A percentile compares a stretch with the other conserved stretches of the same genome.
Evolutionary conservation across 2,329 filamentous ascomycete species (phyloP).

Genomic region (Rasamsonia emersonii): DNA sequence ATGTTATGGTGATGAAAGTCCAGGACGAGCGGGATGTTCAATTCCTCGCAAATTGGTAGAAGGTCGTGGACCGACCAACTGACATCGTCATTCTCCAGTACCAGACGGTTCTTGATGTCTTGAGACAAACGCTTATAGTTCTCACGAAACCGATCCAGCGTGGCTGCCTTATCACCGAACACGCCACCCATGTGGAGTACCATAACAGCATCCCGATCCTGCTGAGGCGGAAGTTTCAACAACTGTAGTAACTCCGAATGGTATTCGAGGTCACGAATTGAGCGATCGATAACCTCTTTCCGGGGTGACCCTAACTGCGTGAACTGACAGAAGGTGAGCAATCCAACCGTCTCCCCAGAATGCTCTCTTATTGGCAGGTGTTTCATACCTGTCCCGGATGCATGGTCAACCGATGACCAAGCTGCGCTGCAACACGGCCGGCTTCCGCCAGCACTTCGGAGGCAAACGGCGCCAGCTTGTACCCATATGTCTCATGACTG

Average conservation of each 20-base stretch:
- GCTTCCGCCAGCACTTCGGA: slow-evolving; percentile 66
- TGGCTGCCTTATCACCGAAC: slow-evolving; percentile 77
- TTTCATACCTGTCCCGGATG: slow-evolving; percentile 66
- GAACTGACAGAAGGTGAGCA: slow-evolving; percentile 44
- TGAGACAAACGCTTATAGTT: slow-evolving; percentile 62
- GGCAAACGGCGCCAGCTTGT: slow-evolving; percentile 75
- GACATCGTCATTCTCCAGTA: slow-evolving; percentile 92
- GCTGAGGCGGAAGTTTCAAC: slow-evolving; percentile 66
- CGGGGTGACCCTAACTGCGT: slow-evolving; percentile 84
- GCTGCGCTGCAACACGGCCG: slow-evolving; percentile 65
- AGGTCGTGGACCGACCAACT: slow-evolving; percentile 88
- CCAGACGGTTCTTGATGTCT: slow-evolving; percentile 68
- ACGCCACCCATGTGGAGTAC: slow-evolving; percentile 88
- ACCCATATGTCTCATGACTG: slow-evolving; percentile 78
- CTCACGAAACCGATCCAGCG: slow-evolving; percentile 65
- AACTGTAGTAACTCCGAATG: slow-evolving; percentile 78
- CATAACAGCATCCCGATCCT: slow-evolving; percentile 82
- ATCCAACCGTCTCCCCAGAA: too few species aligned
- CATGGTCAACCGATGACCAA: slow-evolving; percentile 78
- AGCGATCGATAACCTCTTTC: slow-evolving; percentile 63
- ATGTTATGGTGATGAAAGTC: slow-evolving; percentile 98
- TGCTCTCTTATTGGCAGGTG: neutral
- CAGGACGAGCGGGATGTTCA: slow-evolving; percentile 87
- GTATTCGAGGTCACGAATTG: slow-evolving; percentile 76
- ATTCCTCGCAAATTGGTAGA: slow-evolving; percentile 79